Conservation (phyloP, 2,329 filamentous ascomycete species). For the Dendrostoma leiphaemia region DNA sequence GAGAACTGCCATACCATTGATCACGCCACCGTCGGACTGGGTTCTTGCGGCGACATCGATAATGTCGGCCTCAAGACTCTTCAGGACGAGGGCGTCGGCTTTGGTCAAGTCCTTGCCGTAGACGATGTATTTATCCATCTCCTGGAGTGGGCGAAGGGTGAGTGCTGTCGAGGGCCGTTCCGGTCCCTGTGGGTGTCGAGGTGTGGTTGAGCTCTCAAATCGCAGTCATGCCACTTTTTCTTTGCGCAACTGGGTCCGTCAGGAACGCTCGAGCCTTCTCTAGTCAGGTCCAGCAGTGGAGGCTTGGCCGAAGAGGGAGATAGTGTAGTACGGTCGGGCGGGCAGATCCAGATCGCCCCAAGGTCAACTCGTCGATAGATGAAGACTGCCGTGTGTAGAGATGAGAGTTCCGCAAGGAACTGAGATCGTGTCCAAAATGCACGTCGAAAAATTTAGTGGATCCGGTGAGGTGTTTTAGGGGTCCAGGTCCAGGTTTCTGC, state of each 20-base stretch:
- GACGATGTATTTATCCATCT: conserved; percentile 32
- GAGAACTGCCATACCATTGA: not conserved
- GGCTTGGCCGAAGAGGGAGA: too few species aligned
- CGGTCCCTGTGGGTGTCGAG: not conserved
- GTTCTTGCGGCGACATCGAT: conserved; percentile 21
- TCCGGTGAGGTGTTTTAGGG: conserved; percentile 1
- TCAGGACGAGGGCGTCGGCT: conserved; percentile 38
- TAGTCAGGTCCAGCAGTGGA: too few species aligned
- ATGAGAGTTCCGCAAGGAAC: not conserved
- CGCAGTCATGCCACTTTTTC: not conserved
- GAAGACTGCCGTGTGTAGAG: too few species aligned
- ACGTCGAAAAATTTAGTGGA: not conserved
- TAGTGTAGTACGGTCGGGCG: too few species aligned
- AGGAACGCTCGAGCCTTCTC: too few species aligned
- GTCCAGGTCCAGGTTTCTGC: not conserved
- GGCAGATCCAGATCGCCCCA: too few species aligned
- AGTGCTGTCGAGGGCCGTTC: not conserved
- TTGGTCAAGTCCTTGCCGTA: conserved; percentile 39
- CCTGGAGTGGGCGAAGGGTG: not conserved
- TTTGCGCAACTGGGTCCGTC: not conserved
- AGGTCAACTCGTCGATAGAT: too few species aligned
- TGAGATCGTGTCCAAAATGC: not conserved
- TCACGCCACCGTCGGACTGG: conserved; percentile 10
- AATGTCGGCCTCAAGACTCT: conserved; percentile 39
- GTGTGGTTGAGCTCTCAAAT: not conserved